Percentiles rank a stretch among this genome's conserved stretches.
These are phyloP conservation scores for Hirsutella thompsonii DNA, from an alignment of 2,329 filamentous ascomycete species.

Conservation along the genomic window DNA sequence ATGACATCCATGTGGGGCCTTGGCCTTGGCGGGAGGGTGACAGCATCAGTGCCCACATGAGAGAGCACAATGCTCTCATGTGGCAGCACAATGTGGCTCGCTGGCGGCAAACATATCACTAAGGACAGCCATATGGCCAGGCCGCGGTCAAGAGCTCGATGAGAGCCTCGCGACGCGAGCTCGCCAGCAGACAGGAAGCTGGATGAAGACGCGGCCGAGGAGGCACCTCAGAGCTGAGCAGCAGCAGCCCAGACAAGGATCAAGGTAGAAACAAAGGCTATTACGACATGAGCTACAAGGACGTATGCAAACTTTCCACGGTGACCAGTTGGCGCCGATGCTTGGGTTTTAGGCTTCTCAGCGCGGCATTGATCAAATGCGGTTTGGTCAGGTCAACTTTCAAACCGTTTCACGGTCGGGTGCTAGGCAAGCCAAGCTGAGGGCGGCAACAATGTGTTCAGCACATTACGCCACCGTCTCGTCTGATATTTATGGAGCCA, in stretches of 20 bases:
- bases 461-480: too few species aligned
- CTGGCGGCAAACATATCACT: slow-evolving; percentile 53
- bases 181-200: slow-evolving; percentile 26
- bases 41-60: slow-evolving; percentile 42
- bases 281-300: slow-evolving; percentile 5
- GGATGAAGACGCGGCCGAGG: slow-evolving; percentile 19
- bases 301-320: slow-evolving; percentile 6
- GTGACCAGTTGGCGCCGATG: slow-evolving; percentile 10
- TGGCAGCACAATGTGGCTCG: slow-evolving; percentile 54
- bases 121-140: slow-evolving; percentile 42
- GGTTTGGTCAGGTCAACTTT: slow-evolving; percentile 4
- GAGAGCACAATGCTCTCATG: slow-evolving; percentile 45
- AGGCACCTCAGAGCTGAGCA: slow-evolving; percentile 17
- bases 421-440: slow-evolving; percentile 4
- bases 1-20: slow-evolving; percentile 4
- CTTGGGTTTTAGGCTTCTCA: slow-evolving; percentile 11
- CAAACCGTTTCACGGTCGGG: slow-evolving; percentile 6
- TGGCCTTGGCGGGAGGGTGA: slow-evolving; percentile 18
- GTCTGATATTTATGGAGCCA: too few species aligned
- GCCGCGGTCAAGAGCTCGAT: slow-evolving; percentile 40
- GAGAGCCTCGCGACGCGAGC: slow-evolving; percentile 36
- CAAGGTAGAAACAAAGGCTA: slow-evolving; percentile 21
- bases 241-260: slow-evolving; percentile 27
- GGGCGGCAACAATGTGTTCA: background rate
- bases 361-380: slow-evolving; percentile 7